Evolutionary conservation across 2,329 filamentous ascomycete genomes (phyloP).

Genomic region (Phyllosticta capitalensis): DNA sequence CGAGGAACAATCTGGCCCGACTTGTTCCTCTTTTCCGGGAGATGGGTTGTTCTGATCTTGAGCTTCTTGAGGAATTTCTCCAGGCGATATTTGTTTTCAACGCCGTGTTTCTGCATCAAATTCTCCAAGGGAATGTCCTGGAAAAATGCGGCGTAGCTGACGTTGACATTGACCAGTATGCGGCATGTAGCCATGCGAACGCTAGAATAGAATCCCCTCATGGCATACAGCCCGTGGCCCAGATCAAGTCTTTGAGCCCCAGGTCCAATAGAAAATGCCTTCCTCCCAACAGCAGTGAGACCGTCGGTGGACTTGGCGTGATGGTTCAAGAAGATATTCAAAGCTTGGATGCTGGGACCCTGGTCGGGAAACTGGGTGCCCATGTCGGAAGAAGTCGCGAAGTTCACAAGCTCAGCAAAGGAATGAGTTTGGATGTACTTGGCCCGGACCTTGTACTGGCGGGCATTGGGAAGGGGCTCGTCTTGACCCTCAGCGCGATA

Average conservation of each 20-base stretch:
- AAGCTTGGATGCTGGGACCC: constrained; percentile 43
- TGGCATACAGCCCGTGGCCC: constrained; percentile 43
- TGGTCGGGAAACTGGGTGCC: constrained; percentile 33
- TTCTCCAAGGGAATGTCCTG: constrained; percentile 33
- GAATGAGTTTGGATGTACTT: constrained; percentile 19
- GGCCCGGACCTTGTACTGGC: constrained; percentile 16
- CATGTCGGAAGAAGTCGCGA: constrained; percentile 29
- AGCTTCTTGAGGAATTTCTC: constrained; percentile 31
- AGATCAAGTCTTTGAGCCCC: constrained; percentile 22
- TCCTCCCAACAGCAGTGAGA: constrained; percentile 38
- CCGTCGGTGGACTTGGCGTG: constrained; percentile 32
- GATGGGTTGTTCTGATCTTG: constrained; percentile 31
- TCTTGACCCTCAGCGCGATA: constrained; percentile 19
- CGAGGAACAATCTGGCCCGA: constrained; percentile 25
- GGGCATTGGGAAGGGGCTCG: constrained; percentile 13
- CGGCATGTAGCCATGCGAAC: constrained; percentile 49
- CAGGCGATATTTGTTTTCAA: constrained; percentile 12
- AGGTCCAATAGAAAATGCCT: constrained; percentile 19
- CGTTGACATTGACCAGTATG: constrained; percentile 54
- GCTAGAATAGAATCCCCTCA: constrained; percentile 54
- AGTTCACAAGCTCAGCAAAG: constrained; percentile 35
- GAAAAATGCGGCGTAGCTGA: constrained; percentile 51
- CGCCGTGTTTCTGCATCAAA: constrained; percentile 20
- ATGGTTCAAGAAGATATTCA: constrained; percentile 50
- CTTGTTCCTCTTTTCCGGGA: constrained; percentile 24